Evolutionary conservation across 306 rosid species (phyloP).

Genomic region (Pterocarpus santalinus): DNA sequence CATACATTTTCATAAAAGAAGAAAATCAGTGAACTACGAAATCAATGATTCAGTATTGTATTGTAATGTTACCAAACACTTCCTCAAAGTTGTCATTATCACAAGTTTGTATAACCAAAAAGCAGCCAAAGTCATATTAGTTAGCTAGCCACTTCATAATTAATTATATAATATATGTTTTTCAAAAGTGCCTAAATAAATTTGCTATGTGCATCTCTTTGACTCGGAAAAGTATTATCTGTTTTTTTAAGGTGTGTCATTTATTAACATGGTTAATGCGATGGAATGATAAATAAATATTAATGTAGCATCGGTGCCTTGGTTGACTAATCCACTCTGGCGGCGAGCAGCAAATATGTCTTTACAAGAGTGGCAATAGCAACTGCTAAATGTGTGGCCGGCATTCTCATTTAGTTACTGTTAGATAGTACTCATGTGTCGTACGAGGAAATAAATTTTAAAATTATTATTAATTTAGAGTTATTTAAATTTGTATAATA

Average conservation of each 20-base stretch:
- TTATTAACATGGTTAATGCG: neutral
- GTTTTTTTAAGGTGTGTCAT: neutral
- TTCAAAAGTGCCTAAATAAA: neutral
- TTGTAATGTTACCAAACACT: neutral
- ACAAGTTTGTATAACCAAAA: neutral
- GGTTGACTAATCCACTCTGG: neutral
- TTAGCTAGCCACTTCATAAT: neutral
- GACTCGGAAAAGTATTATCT: neutral
- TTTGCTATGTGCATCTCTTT: neutral
- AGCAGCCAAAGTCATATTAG: neutral
- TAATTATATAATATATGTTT: neutral
- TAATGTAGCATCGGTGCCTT: neutral
- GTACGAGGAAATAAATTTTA: too few relatives aligned
- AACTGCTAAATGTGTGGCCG: too few relatives aligned
- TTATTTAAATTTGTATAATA: too few relatives aligned
- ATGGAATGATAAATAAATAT: too few relatives aligned
- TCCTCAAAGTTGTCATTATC: neutral
- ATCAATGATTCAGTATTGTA: neutral
- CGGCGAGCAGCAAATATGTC: neutral
- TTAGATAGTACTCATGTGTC: too few relatives aligned
- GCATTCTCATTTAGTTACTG: too few relatives aligned
- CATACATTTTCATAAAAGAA: neutral
- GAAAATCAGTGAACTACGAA: too few relatives aligned
- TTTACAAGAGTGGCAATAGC: too few relatives aligned
- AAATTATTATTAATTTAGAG: too few relatives aligned